Percentiles rank a stretch among this genome's conserved stretches.
Conservation (phyloP, 139 green algal genomes). For the Volvox reticuliferus region DNA sequence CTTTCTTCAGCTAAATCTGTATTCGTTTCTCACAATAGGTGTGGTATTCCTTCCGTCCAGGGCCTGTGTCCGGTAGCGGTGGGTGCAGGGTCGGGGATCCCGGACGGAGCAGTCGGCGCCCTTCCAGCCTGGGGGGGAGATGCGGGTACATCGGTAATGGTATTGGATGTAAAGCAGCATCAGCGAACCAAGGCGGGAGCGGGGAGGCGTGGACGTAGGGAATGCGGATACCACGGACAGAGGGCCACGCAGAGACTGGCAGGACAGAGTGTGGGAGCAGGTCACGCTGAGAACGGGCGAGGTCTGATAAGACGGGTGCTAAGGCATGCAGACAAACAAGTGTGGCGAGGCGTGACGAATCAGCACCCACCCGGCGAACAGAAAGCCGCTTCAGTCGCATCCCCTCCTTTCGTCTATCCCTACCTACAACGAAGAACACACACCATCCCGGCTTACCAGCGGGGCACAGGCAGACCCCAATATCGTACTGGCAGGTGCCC, state of each 20-base stretch:
- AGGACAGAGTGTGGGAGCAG: too few species aligned
- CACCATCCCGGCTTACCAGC: neutral
- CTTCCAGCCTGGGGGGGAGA: conserved; percentile 32
- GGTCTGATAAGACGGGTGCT: neutral
- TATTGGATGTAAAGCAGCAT: too few species aligned
- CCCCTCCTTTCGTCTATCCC: too few species aligned
- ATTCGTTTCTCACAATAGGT: neutral
- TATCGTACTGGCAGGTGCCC: conserved; percentile 12
- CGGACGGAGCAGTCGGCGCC: conserved; percentile 54
- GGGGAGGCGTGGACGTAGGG: too few species aligned
- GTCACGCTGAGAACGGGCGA: too few species aligned
- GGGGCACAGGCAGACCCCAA: conserved; percentile 21
- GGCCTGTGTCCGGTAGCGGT: conserved; percentile 29
- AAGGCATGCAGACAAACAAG: neutral
- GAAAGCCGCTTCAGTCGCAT: neutral
- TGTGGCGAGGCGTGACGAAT: neutral
- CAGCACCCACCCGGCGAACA: neutral
- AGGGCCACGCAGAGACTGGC: too few species aligned
- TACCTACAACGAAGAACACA: too few species aligned
- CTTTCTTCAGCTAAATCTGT: too few species aligned
- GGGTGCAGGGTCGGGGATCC: conserved; percentile 62
- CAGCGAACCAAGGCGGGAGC: too few species aligned
- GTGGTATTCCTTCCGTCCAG: neutral
- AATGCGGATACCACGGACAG: too few species aligned
- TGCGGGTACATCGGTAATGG: too few species aligned